phyloP scores from a whole-genome alignment of 805 yeast species.

The Candida pseudoglaebosa region DNA sequence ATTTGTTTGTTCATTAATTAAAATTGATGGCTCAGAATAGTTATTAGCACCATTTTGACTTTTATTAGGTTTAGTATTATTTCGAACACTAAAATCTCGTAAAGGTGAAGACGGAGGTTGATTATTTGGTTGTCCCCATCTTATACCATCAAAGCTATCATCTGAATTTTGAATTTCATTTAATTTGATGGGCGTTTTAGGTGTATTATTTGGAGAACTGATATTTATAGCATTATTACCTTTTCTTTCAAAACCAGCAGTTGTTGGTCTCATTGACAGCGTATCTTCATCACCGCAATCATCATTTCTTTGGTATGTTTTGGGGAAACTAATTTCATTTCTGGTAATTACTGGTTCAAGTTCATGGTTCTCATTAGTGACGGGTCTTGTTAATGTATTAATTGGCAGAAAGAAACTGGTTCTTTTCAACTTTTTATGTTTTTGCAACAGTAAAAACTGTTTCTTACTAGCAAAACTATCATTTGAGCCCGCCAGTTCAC shows the following conservation, averaged over 20 bases:
- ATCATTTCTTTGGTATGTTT: conserved; percentile 1
- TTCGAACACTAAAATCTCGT: conserved; percentile 17
- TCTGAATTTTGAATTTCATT: conserved; percentile 34
- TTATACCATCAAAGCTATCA: conserved; percentile 41
- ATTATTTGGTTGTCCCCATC: conserved; percentile 43
- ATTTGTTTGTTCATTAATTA: conserved; percentile 30
- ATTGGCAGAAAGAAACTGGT: conserved; percentile 32
- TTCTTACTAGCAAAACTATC: neutral
- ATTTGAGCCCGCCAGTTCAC: neutral
- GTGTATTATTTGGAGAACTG: neutral
- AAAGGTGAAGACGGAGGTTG: conserved; percentile 43
- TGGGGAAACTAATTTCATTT: conserved; percentile 1
- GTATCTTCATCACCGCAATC: conserved; percentile 11
- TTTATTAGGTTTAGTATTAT: conserved; percentile 3
- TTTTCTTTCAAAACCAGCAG: too few relatives aligned
- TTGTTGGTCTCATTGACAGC: too few relatives aligned
- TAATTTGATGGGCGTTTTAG: neutral
- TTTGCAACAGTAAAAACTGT: neutral
- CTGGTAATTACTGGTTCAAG: neutral
- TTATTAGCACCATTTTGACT: neutral
- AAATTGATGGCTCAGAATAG: conserved; percentile 5
- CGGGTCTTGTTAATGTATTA: conserved; percentile 20
- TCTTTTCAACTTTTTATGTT: conserved; percentile 9
- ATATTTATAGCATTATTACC: too few relatives aligned
- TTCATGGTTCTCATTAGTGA: neutral